Conservation (phyloP, 306 rosid genomes). For the Acacia crassicarpa region DNA sequence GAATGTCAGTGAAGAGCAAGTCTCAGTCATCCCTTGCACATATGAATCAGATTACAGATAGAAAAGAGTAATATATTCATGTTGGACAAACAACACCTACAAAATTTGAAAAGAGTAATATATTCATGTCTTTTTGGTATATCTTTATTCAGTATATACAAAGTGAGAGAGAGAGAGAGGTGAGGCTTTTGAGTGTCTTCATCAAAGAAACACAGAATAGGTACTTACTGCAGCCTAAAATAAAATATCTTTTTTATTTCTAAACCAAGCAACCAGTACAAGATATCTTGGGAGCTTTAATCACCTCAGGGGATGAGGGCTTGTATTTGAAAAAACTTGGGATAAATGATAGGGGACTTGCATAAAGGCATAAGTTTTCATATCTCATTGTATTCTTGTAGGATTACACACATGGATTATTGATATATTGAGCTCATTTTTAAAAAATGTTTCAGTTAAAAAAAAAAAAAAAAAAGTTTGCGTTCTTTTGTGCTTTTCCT, state of each 20-base stretch:
- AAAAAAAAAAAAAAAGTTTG: no score
- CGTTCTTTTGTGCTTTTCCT: neutral
- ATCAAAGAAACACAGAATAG: neutral
- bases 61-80: neutral
- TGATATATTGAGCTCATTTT: neutral
- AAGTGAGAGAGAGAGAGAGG: no score
- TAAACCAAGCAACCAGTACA: neutral
- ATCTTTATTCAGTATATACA: neutral
- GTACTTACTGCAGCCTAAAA: neutral
- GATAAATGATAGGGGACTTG: neutral
- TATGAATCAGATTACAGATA: conserved; percentile 29
- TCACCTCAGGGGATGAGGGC: neutral
- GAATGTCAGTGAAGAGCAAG: conserved; percentile 88
- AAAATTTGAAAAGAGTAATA: neutral
- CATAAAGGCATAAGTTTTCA: neutral
- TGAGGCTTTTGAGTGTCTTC: neutral
- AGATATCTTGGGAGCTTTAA: neutral
- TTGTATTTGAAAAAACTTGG: neutral
- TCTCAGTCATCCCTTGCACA: conserved; percentile 80
- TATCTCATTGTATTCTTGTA: neutral
- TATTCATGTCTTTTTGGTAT: neutral
- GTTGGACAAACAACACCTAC: neutral
- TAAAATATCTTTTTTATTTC: neutral
- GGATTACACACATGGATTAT: neutral
- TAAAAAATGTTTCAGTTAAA: neutral